A percentile compares a stretch with the other conserved stretches of the same genome.
These are phyloP conservation scores for Friedmanniomyces simplex DNA, from an alignment of 495 filamentous ascomycete genomes.

Conservation along the genomic window DNA sequence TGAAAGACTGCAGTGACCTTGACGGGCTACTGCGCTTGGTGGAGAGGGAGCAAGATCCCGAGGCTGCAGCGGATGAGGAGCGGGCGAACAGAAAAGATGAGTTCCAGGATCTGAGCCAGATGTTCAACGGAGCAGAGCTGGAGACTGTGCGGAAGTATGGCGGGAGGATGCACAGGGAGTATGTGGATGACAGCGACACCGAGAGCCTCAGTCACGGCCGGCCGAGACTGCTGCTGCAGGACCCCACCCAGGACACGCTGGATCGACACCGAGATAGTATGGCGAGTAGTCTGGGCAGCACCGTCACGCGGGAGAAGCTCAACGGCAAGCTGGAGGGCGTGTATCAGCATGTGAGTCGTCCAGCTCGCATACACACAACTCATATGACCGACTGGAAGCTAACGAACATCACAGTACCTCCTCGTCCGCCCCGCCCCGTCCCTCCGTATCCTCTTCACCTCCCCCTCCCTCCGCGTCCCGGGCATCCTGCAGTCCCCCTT, in stretches of 20 bases:
- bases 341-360: slow-evolving; percentile 26
- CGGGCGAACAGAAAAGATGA: slow-evolving; percentile 34
- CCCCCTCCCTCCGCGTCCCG: slow-evolving; percentile 52
- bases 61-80: slow-evolving; percentile 15
- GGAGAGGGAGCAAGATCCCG: slow-evolving; percentile 25
- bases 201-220: slow-evolving; percentile 30
- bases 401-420: slow-evolving; percentile 39
- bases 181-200: slow-evolving; percentile 34
- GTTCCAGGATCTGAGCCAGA: slow-evolving; percentile 50
- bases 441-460: slow-evolving; percentile 55
- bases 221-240: slow-evolving; percentile 33
- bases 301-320: not conserved
- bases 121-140: slow-evolving; percentile 51
- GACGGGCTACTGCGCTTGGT: slow-evolving; percentile 43
- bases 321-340: slow-evolving; percentile 26
- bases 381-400: not conserved
- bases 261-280: slow-evolving; percentile 4
- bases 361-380: not conserved
- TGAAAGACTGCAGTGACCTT: slow-evolving; percentile 49
- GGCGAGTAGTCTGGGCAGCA: not conserved
- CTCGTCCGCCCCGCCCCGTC: slow-evolving; percentile 51
- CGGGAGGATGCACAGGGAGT: slow-evolving; percentile 45
- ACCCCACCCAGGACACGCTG: slow-evolving; percentile 15
- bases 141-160: slow-evolving; percentile 46
- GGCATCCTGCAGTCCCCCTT: slow-evolving; percentile 56